Base-by-base conservation (phyloP, 1,284 basidiomycete genomes). In the Rugosomyces carneus region DNA sequence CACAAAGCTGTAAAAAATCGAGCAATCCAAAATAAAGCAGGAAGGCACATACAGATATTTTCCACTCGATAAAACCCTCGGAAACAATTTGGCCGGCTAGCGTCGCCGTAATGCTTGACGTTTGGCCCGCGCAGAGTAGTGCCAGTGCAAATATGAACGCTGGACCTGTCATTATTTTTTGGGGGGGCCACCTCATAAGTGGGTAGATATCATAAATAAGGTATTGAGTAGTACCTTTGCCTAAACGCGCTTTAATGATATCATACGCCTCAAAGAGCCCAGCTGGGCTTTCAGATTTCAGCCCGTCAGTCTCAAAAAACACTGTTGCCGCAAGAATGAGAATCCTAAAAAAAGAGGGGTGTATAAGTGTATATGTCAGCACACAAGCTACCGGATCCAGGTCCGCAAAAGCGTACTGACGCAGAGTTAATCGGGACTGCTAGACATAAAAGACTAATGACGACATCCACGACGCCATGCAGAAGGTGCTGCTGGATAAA, bases 31-130 rank as follows among this genome's bases (percentile, higher is more conserved):
- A 21, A 39, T 38, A 38, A 40, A 48, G 26, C 27, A 43, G 49
- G 29, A 27, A 6, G 3, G 37, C 10, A 44, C 81, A 55, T 60
- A 84, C 82, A 45, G 84, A 83, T 19, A 87, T 72, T 34, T 71
- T 72, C 90, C 89, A 93, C 50, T 84, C 75, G 54, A 93, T 78
- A 63, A 92, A 92, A 0, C 90, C 90, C 61, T 93, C 89, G 1
- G 81, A 83, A 32, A 93, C 84, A 44, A 89, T 77, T 62, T 93
- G 80, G 0, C 91, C 91, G 0, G 88, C 81, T 23, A 93, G 68
- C 0, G 90, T 93, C 2, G 85, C 89, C 0, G 89, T 89, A 51
- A 93, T 81, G 32, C 81, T 84, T 0, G 90, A 85, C 32, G 81
- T 84, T 63, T 93, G 89, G 2, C 89, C 89, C 0, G 87, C 77